These are phyloP conservation scores for Ceratobasidium theobromae DNA, from an alignment of 1,284 basidiomycete genomes.

Conservation along the genomic window DNA sequence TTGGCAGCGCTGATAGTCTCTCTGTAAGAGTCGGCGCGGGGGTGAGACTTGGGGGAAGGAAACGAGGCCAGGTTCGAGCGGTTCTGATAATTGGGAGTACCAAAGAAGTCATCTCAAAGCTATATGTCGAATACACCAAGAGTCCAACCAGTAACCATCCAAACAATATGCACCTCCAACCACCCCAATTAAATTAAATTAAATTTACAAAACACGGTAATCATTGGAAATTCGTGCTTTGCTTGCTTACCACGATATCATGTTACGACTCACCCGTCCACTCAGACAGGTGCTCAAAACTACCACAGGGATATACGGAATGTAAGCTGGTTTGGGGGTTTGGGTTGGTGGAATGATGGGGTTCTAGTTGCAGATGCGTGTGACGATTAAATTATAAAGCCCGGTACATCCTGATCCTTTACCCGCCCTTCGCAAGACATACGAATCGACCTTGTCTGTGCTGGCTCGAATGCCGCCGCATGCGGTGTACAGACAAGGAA, in stretches of 20 bases:
- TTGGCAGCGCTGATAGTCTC: constrained; percentile 14
- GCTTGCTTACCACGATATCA: constrained; percentile 43
- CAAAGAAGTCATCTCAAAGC: constrained; percentile 47
- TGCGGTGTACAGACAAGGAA: constrained; percentile 83
- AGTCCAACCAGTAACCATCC: no score
- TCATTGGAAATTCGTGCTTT: constrained; percentile 15
- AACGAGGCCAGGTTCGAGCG: not conserved
- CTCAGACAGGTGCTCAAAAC: constrained; percentile 65
- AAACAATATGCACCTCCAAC: no score
- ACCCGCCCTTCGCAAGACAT: constrained; percentile 72
- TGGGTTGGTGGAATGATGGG: no score
- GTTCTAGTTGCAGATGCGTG: no score
- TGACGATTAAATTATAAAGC: constrained; percentile 19
- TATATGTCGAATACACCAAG: no score
- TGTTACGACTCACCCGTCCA: constrained; percentile 79
- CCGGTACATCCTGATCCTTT: constrained; percentile 71
- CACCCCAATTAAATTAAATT: no score
- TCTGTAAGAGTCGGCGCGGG: not conserved
- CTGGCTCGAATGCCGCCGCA: constrained; percentile 73
- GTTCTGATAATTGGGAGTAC: constrained; percentile 45
- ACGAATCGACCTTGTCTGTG: constrained; percentile 74
- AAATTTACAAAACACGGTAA: no score
- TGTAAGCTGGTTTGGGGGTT: constrained; percentile 42
- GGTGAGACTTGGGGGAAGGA: not conserved
- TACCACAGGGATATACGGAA: constrained; percentile 73